Conservation (phyloP, 73 alveolate species). For the Halteria grandinella region DNA sequence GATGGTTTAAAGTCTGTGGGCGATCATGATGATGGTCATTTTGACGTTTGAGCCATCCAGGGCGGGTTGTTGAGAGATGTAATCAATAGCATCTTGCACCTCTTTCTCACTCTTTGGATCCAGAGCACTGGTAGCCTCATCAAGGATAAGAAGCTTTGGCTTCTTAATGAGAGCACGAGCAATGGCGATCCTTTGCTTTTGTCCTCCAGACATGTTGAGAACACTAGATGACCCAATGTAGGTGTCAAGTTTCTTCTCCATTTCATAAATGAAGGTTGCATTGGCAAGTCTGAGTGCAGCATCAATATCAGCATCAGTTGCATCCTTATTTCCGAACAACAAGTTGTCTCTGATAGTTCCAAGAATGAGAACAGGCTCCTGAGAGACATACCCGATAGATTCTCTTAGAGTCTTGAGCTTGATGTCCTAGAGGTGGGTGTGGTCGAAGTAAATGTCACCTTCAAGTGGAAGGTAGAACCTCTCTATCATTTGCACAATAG, state of each 20-base stretch:
- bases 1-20: slow-evolving; percentile 80
- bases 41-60: no score
- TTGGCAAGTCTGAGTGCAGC: slow-evolving; percentile 74
- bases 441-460: slow-evolving; percentile 75
- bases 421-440: slow-evolving; percentile 65
- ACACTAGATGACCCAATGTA: slow-evolving; percentile 73
- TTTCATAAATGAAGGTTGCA: slow-evolving; percentile 78
- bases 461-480: slow-evolving; percentile 73
- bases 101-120: slow-evolving; percentile 76
- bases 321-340: slow-evolving; percentile 78
- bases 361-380: slow-evolving; percentile 94
- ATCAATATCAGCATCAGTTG: slow-evolving; percentile 77
- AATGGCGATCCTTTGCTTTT: slow-evolving; percentile 88
- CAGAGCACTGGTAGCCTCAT: slow-evolving; percentile 81
- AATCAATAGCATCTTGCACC: slow-evolving; percentile 68
- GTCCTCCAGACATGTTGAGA: slow-evolving; percentile 83
- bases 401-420: slow-evolving; percentile 69
- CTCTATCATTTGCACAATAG: slow-evolving; percentile 78
- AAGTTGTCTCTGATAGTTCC: slow-evolving; percentile 90
- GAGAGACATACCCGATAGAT: slow-evolving; percentile 81
- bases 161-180: slow-evolving; percentile 78
- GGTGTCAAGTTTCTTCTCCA: slow-evolving; percentile 64
- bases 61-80: slow-evolving; percentile 42
- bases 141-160: slow-evolving; percentile 73
- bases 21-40: slow-evolving; percentile 71